phyloP scores from a whole-genome alignment of 176 grass and related monocot genomes.

The Eragrostis nindensis region DNA sequence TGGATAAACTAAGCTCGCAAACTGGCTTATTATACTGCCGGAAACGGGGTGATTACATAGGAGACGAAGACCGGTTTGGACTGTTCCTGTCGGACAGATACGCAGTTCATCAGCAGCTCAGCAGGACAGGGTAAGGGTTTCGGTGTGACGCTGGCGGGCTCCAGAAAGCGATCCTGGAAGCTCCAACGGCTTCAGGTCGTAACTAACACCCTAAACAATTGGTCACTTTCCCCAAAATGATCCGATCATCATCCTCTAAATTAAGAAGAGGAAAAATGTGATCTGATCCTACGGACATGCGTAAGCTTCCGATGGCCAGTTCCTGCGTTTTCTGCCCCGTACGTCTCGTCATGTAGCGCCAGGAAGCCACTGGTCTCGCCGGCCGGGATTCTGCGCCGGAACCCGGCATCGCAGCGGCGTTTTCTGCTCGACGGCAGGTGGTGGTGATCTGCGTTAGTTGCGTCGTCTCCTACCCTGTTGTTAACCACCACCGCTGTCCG shows the following conservation, averaged over 20 bases:
- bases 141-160: constrained; percentile 18
- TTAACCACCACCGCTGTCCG: constrained; percentile 82
- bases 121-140: constrained; percentile 20
- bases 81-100: constrained; percentile 24
- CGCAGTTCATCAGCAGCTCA: background rate
- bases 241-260: background rate
- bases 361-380: constrained; percentile 27
- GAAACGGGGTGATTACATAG: constrained; percentile 17
- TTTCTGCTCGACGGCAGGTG: constrained; percentile 33
- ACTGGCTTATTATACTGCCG: constrained; percentile 15
- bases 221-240: background rate
- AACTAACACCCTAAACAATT: constrained; percentile 34
- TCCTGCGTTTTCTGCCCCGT: too few relatives aligned
- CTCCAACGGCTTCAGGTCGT: constrained; percentile 18
- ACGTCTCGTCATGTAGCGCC: constrained; percentile 13
- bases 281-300: background rate
- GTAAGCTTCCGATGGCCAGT: constrained; percentile 10
- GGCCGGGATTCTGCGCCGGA: constrained; percentile 49
- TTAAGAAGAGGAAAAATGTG: background rate
- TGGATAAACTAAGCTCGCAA: constrained; percentile 4
- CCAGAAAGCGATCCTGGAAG: background rate
- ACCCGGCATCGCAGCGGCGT: constrained; percentile 7
- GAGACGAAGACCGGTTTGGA: constrained; percentile 40
- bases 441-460: constrained; percentile 54
- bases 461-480: constrained; percentile 31